Conservation (phyloP, 352 stramenopile genomes). For the Elongisporangium anandrum region DNA sequence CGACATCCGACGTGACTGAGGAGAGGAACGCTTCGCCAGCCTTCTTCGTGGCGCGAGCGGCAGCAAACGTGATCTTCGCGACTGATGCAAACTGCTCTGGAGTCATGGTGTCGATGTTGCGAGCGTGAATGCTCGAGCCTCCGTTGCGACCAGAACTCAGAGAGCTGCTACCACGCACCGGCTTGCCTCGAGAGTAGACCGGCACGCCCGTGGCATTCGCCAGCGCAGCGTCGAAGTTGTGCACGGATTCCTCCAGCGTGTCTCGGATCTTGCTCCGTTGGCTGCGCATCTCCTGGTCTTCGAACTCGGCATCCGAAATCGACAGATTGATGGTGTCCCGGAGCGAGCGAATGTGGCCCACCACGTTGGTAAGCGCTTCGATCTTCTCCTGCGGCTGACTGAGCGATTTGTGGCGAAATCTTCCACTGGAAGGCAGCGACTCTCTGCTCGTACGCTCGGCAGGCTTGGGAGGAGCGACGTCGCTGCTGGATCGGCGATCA, state of each 20-base stretch:
- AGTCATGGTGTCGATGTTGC: constrained; percentile 20
- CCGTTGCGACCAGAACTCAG: not conserved
- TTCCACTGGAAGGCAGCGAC: constrained; percentile 5
- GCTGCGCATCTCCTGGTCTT: constrained; percentile 49
- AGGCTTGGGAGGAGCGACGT: constrained; percentile 6
- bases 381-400: constrained; percentile 40
- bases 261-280: constrained; percentile 52
- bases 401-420: not conserved
- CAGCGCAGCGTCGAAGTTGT: constrained; percentile 42
- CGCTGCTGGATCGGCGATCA: constrained; percentile 36
- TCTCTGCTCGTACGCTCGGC: constrained; percentile 9
- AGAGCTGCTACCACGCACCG: not conserved
- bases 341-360: constrained; percentile 59
- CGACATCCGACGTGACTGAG: constrained; percentile 32
- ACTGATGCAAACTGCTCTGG: constrained; percentile 54
- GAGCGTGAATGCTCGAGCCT: not conserved
- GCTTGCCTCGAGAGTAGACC: constrained; percentile 19
- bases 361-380: constrained; percentile 46
- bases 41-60: constrained; percentile 42
- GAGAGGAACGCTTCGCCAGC: constrained; percentile 58
- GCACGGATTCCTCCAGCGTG: constrained; percentile 42
- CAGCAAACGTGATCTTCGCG: constrained; percentile 60
- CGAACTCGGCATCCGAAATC: constrained; percentile 44
- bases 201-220: constrained; percentile 35
- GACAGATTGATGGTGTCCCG: constrained; percentile 67